phyloP scores from a whole-genome alignment of 192 early-diverging fungal genomes.

The Coemansia sp. region DNA sequence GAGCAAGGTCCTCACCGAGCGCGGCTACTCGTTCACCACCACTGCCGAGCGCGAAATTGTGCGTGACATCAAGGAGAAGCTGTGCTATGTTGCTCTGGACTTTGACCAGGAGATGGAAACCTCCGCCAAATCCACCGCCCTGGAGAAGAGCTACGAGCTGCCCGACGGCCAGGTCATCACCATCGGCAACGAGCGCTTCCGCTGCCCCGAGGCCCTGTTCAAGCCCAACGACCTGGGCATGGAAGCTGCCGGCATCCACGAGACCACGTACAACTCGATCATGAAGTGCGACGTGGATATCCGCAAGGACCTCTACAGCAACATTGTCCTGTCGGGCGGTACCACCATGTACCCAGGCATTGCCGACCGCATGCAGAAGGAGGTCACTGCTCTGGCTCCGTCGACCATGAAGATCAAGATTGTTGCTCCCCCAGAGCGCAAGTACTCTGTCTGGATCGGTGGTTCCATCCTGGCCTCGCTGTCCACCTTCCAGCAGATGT shows the following conservation, averaged over 20 bases:
- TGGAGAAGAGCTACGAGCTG: slow-evolving; percentile 97
- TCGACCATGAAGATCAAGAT: slow-evolving; percentile 98
- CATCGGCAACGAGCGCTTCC: slow-evolving; percentile 97
- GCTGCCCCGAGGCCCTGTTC: slow-evolving; percentile 97
- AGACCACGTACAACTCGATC: slow-evolving; percentile 95
- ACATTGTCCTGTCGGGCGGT: slow-evolving; percentile 95
- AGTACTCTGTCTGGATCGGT: slow-evolving; percentile 99
- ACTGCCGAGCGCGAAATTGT: slow-evolving; percentile 97
- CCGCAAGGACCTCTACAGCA: slow-evolving; percentile 92
- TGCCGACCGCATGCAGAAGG: slow-evolving; percentile 96
- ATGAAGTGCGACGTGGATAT: slow-evolving; percentile 98
- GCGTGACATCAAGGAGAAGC: slow-evolving; percentile 99
- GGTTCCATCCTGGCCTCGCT: slow-evolving; percentile 96
- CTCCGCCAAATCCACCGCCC: slow-evolving; percentile 82
- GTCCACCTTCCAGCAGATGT: slow-evolving; percentile 99
- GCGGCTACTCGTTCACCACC: slow-evolving; percentile 94
- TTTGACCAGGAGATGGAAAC: slow-evolving; percentile 98
- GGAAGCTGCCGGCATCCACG: slow-evolving; percentile 92
- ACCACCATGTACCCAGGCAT: slow-evolving; percentile 98
- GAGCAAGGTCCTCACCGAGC: slow-evolving; percentile 90
- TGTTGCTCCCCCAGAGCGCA: slow-evolving; percentile 97
- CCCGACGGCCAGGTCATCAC: slow-evolving; percentile 99
- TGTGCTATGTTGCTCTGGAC: slow-evolving; percentile 97
- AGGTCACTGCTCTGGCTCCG: slow-evolving; percentile 93
- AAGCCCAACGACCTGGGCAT: slow-evolving; percentile 90